A percentile compares a stretch with the other conserved stretches of the same genome.
phyloP scores from a whole-genome alignment of 2,329 filamentous ascomycete species.

The Cercospora sp. region DNA sequence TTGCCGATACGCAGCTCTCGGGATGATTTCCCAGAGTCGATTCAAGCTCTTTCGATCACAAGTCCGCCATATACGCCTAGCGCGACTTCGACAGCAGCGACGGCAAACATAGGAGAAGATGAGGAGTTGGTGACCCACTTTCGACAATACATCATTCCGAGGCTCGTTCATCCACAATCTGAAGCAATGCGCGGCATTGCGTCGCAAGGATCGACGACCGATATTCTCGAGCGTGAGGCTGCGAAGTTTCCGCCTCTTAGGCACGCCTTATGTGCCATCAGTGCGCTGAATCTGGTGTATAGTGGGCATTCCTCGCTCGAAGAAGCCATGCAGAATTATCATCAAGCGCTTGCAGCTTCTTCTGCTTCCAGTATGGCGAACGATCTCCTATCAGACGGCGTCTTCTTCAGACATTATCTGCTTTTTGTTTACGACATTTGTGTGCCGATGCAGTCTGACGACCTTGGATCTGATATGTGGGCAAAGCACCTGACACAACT shows the following conservation, averaged over 20 bases:
- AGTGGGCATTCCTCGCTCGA: slow-evolving; percentile 47
- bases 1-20: slow-evolving; percentile 10
- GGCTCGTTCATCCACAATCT: slow-evolving; percentile 28
- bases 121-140: slow-evolving; percentile 32
- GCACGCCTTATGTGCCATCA: slow-evolving; percentile 60
- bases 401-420: slow-evolving; percentile 58
- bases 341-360: slow-evolving; percentile 48
- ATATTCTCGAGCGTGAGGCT: slow-evolving; percentile 43
- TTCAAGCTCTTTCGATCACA: slow-evolving; percentile 30
- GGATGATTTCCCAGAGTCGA: slow-evolving; percentile 26
- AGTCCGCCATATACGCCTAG: slow-evolving; percentile 23
- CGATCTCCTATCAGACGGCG: slow-evolving; percentile 57
- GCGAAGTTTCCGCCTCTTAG: slow-evolving; percentile 54
- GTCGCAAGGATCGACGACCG: slow-evolving; percentile 27
- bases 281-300: slow-evolving; percentile 53
- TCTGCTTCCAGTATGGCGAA: slow-evolving; percentile 51
- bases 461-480: slow-evolving; percentile 52
- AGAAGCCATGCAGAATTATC: slow-evolving; percentile 56
- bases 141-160: slow-evolving; percentile 32
- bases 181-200: neutral
- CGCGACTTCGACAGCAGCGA: slow-evolving; percentile 17
- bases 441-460: slow-evolving; percentile 28
- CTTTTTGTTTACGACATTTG: slow-evolving; percentile 58
- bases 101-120: slow-evolving; percentile 20
- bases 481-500: slow-evolving; percentile 56